A percentile compares a stretch with the other conserved stretches of the same genome.
These are phyloP conservation scores for Pythium vanterpoolii DNA, from an alignment of 352 stramenopile genomes.

Conservation along the genomic window DNA sequence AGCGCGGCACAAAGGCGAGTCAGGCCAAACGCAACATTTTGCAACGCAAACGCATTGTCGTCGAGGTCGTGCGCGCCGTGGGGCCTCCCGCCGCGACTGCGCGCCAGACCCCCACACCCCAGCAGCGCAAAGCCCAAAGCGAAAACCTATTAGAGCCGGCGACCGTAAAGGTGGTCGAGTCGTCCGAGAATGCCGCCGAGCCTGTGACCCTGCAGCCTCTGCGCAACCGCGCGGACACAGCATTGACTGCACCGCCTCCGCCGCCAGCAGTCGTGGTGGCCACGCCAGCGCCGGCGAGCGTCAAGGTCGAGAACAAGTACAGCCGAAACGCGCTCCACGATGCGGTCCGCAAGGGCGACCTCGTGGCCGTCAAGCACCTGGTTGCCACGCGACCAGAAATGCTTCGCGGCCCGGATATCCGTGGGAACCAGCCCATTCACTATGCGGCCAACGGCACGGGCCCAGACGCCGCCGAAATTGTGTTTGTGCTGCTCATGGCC, in stretches of 20 bases:
- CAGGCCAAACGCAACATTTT: conserved; percentile 9
- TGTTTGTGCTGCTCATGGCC: conserved; percentile 47
- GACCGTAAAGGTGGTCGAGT: conserved; percentile 2
- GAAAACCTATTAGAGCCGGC: neutral
- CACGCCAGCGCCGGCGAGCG: neutral
- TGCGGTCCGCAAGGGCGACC: conserved; percentile 49
- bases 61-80: conserved; percentile 10
- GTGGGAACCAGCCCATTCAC: conserved; percentile 59
- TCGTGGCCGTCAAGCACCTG: conserved; percentile 30
- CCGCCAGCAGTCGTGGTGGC: neutral
- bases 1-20: conserved; percentile 5
- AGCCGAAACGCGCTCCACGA: conserved; percentile 43
- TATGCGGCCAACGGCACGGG: conserved; percentile 45
- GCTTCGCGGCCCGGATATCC: conserved; percentile 33
- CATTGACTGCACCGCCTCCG: conserved; percentile 2
- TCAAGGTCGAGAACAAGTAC: conserved; percentile 38
- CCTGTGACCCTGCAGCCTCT: conserved; percentile 20
- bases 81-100: neutral
- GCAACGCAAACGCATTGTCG: conserved; percentile 13
- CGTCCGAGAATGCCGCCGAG: conserved; percentile 10
- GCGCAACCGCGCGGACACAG: conserved; percentile 18
- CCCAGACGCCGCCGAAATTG: conserved; percentile 29
- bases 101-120: neutral
- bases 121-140: no score
- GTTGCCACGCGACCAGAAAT: conserved; percentile 36